Conservation (phyloP, 176 grass and related monocot species). For the Secale cereale region DNA sequence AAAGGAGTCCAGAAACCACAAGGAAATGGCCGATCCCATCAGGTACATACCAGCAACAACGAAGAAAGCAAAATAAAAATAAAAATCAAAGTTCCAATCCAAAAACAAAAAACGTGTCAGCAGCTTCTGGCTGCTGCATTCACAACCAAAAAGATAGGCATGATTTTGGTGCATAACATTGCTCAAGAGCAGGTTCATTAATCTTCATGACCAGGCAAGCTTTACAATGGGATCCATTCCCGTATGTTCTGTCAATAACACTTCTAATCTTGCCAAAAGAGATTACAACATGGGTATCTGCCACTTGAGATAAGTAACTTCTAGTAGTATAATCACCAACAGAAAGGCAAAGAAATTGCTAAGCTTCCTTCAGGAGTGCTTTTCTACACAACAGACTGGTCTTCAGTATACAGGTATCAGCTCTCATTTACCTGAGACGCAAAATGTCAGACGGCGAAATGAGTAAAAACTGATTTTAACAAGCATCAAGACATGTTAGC, state of each 20-base stretch:
- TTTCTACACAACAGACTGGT: neutral
- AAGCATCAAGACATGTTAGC: neutral
- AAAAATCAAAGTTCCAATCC: no score
- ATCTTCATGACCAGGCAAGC: neutral
- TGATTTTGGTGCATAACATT: neutral
- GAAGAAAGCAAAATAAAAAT: neutral
- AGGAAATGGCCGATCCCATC: no score
- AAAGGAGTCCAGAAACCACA: neutral
- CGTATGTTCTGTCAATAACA: conserved; percentile 5
- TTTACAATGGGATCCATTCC: conserved; percentile 24
- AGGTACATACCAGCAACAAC: no score
- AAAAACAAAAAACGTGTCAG: neutral
- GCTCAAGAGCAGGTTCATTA: neutral
- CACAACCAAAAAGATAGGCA: neutral
- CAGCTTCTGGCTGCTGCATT: neutral
- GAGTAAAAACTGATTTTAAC: neutral
- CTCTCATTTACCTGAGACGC: conserved; percentile 48
- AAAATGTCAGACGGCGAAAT: conserved; percentile 13
- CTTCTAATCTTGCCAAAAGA: conserved; percentile 2
- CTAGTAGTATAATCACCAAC: neutral
- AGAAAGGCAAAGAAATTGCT: neutral
- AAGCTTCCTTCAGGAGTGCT: conserved; percentile 1
- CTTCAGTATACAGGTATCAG: conserved; percentile 13
- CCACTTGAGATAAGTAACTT: neutral
- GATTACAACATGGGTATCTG: neutral